These are phyloP conservation scores for Corylus americana DNA, from an alignment of 306 rosid species.

Conservation along the genomic window DNA sequence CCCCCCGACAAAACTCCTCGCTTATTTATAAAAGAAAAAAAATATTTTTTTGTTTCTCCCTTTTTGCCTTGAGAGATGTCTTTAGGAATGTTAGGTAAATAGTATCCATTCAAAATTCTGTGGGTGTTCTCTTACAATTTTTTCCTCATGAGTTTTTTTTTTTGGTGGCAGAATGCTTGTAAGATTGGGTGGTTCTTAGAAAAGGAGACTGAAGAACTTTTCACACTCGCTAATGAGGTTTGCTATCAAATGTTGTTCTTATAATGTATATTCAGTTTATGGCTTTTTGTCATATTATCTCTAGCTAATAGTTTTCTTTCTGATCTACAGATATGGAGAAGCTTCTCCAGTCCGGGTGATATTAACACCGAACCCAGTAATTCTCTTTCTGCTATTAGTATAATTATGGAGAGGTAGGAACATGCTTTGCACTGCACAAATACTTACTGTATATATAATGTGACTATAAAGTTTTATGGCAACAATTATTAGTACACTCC, in stretches of 20 bases:
- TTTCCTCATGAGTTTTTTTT: conserved; percentile 13
- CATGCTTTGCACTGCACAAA: conserved; percentile 7
- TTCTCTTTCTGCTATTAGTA: conserved; percentile 36
- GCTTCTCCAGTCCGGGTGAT: conserved; percentile 50
- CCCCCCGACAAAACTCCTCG: too few relatives aligned
- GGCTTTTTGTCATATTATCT: conserved; percentile 9
- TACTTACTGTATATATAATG: not conserved
- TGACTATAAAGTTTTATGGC: not conserved
- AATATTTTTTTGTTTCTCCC: not conserved
- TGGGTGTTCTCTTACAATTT: not conserved
- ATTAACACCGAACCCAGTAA: conserved; percentile 32
- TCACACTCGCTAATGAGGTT: conserved; percentile 64
- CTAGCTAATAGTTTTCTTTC: conserved; percentile 29
- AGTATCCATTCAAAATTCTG: not conserved
- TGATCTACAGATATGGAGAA: conserved; percentile 47
- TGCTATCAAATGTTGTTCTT: conserved; percentile 14
- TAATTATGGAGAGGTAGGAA: conserved; percentile 69
- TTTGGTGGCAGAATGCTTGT: conserved; percentile 64
- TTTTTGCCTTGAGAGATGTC: not conserved
- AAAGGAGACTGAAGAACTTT: conserved; percentile 61
- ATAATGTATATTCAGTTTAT: not conserved
- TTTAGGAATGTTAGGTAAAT: not conserved
- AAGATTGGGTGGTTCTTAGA: conserved; percentile 67
- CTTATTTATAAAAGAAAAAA: too few relatives aligned
- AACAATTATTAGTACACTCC: not conserved